Evolutionary conservation across 2,329 filamentous ascomycete species (phyloP).

Genomic region (Chrysoporthe puriensis): DNA sequence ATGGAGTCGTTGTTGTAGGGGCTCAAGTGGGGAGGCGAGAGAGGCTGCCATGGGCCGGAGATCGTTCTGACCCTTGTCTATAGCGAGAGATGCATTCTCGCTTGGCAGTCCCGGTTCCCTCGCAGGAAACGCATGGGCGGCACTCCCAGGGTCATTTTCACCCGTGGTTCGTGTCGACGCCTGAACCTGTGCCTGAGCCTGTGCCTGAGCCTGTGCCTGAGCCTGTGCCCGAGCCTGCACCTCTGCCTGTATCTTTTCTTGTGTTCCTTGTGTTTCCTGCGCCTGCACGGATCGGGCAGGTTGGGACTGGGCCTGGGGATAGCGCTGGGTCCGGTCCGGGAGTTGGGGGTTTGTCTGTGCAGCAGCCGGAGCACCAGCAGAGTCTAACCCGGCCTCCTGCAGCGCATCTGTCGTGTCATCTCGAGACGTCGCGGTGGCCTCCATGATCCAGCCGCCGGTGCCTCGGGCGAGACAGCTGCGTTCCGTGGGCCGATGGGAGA

Average conservation of each 20-base stretch:
- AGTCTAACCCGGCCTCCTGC: constrained; percentile 6
- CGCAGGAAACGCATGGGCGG: background rate
- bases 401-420: constrained; percentile 15
- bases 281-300: constrained; percentile 11
- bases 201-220: background rate
- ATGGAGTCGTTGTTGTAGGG: constrained; percentile 9
- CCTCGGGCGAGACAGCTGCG: background rate
- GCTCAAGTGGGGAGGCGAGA: background rate
- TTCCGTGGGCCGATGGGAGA: background rate
- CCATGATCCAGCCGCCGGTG: constrained; percentile 10
- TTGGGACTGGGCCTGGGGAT: constrained; percentile 3
- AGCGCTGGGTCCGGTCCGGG: constrained; percentile 3
- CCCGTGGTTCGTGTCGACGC: background rate
- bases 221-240: background rate
- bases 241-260: background rate
- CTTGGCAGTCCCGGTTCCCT: constrained; percentile 3
- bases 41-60: constrained; percentile 4
- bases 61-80: constrained; percentile 13
- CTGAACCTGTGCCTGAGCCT: background rate
- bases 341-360: background rate
- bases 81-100: constrained; percentile 3
- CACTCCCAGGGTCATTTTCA: background rate
- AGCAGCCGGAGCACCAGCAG: background rate
- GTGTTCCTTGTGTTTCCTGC: constrained; percentile 3
- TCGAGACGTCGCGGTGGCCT: constrained; percentile 10